phyloP scores from a whole-genome alignment of 331 rosid species.

The Stylosanthes scabra region DNA sequence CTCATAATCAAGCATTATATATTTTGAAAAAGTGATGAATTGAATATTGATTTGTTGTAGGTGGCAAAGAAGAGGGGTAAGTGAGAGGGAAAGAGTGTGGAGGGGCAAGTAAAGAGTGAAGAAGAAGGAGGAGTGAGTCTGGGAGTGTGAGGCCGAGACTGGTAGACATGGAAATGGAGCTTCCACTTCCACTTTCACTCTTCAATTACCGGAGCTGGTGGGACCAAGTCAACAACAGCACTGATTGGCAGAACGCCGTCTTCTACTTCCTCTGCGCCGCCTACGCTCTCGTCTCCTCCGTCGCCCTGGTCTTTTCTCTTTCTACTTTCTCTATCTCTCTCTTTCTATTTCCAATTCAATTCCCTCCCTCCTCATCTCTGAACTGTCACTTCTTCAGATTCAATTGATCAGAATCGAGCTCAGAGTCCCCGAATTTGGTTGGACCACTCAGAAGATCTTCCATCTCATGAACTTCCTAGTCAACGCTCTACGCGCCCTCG shows the following conservation, averaged over 20 bases:
- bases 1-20: too few relatives aligned
- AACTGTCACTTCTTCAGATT: conserved; percentile 44
- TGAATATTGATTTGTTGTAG: too few relatives aligned
- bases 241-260: conserved; percentile 61
- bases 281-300: conserved; percentile 69
- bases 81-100: too few relatives aligned
- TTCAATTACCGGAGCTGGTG: conserved; percentile 69
- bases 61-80: too few relatives aligned
- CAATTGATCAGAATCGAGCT: conserved; percentile 81
- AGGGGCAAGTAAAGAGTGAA: too few relatives aligned
- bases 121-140: neutral
- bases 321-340: neutral
- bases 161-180: neutral
- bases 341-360: too few relatives aligned
- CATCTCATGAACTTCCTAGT: conserved; percentile 91
- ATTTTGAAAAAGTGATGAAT: too few relatives aligned
- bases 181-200: neutral
- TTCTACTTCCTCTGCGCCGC: conserved; percentile 74
- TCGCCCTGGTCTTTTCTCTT: conserved; percentile 61
- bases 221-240: conserved; percentile 60
- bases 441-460: conserved; percentile 89
- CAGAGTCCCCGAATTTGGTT: conserved; percentile 89
- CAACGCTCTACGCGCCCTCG: conserved; percentile 77
- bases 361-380: neutral
- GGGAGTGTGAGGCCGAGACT: neutral